These are phyloP conservation scores for Sequoiadendron giganteum DNA, from an alignment of 75 land plant genomes.

Conservation along the genomic window DNA sequence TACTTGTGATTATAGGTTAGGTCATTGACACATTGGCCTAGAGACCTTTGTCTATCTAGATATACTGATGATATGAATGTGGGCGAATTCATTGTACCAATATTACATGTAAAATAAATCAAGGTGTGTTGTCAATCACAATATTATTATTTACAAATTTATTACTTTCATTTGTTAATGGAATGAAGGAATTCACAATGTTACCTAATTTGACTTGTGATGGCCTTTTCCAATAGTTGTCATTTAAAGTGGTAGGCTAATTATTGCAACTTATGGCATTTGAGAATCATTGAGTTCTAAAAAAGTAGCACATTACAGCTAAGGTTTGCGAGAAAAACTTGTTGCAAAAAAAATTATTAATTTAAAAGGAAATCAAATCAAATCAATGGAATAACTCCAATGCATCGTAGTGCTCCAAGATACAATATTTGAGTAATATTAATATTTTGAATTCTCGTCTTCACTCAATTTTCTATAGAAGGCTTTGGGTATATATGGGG, in stretches of 20 bases:
- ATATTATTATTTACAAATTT: neutral
- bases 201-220: neutral
- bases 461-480: constrained; percentile 32
- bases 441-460: constrained; percentile 10
- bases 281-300: constrained; percentile 89
- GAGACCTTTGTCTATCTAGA: constrained; percentile 93
- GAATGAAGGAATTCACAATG: neutral
- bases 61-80: constrained; percentile 97
- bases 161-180: neutral
- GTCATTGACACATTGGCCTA: constrained; percentile 94
- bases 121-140: constrained; percentile 44
- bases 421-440: neutral
- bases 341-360: constrained; percentile 90
- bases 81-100: constrained; percentile 92
- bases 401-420: neutral
- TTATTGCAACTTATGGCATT: constrained; percentile 94
- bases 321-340: constrained; percentile 75
- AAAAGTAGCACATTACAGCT: constrained; percentile 62
- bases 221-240: constrained; percentile 45
- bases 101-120: constrained; percentile 95
- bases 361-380: neutral
- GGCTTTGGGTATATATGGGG: constrained; percentile 74
- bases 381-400: neutral
- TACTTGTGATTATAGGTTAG: constrained; percentile 61
- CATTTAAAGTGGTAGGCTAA: constrained; percentile 82